These are phyloP conservation scores for Cryptosporidium meleagridis DNA, from an alignment of 169 alveolate genomes.

Conservation along the genomic window DNA sequence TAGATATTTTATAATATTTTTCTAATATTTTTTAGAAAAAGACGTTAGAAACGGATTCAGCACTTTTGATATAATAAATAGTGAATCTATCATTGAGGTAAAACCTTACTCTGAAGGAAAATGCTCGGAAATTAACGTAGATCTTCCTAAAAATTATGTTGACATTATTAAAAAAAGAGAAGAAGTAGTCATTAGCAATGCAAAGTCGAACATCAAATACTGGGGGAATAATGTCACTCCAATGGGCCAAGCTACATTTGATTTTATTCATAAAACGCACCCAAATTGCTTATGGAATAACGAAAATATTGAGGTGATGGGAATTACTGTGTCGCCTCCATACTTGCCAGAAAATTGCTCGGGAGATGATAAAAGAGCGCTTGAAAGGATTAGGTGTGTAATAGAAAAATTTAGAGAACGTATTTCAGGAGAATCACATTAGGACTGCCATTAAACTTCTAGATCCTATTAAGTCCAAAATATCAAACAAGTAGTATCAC, in stretches of 20 bases:
- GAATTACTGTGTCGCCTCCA: slow-evolving; percentile 69
- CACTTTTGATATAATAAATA: slow-evolving; percentile 38
- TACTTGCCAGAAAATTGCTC: slow-evolving; percentile 70
- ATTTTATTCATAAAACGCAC: slow-evolving; percentile 65
- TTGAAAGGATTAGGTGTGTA: slow-evolving; percentile 64
- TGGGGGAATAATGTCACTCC: slow-evolving; percentile 70
- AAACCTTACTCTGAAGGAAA: slow-evolving; percentile 23
- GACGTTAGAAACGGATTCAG: slow-evolving; percentile 55
- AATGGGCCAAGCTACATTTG: slow-evolving; percentile 73
- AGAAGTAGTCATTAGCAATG: slow-evolving; percentile 19
- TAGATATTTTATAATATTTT: not conserved
- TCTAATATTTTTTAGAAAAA: slow-evolving; percentile 5
- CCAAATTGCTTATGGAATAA: slow-evolving; percentile 65
- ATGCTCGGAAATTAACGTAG: not conserved
- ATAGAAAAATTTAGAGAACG: slow-evolving; percentile 61
- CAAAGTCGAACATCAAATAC: slow-evolving; percentile 22
- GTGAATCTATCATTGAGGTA: slow-evolving; percentile 31
- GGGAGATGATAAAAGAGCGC: slow-evolving; percentile 51
- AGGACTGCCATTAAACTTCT: not conserved
- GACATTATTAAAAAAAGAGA: slow-evolving; percentile 50
- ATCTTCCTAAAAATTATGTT: slow-evolving; percentile 50
- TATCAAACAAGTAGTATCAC: not conserved
- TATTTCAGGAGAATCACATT: not conserved
- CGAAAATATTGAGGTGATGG: slow-evolving; percentile 68
- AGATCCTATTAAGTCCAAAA: not conserved